phyloP scores from a whole-genome alignment of 805 yeast species.

The Candida caryicola region DNA sequence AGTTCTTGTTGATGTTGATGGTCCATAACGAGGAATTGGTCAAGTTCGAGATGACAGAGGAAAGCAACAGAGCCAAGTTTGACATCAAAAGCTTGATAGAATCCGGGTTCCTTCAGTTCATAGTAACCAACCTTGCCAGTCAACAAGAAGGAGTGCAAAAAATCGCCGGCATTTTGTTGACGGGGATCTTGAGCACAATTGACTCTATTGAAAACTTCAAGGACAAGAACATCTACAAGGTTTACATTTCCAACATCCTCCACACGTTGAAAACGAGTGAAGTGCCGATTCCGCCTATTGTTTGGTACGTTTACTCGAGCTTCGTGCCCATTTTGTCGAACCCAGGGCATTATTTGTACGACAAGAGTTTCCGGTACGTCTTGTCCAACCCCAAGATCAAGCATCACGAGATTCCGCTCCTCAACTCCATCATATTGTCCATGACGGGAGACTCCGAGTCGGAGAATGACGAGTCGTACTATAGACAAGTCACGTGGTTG shows the following conservation, averaged over 20 bases:
- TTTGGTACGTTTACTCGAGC: conserved; percentile 55
- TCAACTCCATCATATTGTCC: conserved; percentile 33
- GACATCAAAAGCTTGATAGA: conserved; percentile 59
- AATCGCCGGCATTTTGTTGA: conserved; percentile 44
- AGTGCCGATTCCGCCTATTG: conserved; percentile 39
- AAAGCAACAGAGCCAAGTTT: conserved; percentile 28
- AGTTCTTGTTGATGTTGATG: conserved; percentile 60
- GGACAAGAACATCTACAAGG: conserved; percentile 54
- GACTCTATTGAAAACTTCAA: conserved; percentile 42
- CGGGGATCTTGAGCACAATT: conserved; percentile 43
- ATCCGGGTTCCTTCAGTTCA: conserved; percentile 50
- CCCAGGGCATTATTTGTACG: conserved; percentile 76
- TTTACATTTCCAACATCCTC: conserved; percentile 49
- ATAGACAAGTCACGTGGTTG: conserved; percentile 66
- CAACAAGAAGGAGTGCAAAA: conserved; percentile 19
- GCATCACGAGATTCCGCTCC: conserved; percentile 45
- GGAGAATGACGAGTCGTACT: conserved; percentile 48
- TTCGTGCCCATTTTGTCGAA: conserved; percentile 56
- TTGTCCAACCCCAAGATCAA: conserved; percentile 50
- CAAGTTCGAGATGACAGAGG: conserved; percentile 24
- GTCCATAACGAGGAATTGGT: conserved; percentile 67
- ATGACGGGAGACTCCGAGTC: conserved; percentile 19
- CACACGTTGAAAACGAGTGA: conserved; percentile 28
- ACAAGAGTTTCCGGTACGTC: conserved; percentile 64
- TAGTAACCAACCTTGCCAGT: conserved; percentile 47